Conservation (phyloP, 1,284 basidiomycete genomes). For the Sanghuangporus sanghuang region DNA sequence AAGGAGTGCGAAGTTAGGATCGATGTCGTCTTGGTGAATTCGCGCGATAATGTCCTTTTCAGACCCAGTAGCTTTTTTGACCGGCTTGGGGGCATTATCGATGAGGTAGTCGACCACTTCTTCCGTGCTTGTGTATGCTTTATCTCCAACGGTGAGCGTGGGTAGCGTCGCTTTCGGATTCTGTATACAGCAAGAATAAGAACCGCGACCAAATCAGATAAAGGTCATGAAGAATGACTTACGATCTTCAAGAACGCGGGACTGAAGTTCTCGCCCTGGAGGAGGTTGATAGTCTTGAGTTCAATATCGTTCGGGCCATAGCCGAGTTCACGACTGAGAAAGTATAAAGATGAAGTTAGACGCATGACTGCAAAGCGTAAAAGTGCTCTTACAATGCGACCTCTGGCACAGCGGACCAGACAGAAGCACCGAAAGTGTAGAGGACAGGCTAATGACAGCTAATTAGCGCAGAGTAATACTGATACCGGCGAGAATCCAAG, state of each 20-base stretch:
- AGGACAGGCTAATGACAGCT: slow-evolving; percentile 22
- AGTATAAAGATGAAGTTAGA: neutral
- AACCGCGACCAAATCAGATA: neutral
- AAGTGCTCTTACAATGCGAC: slow-evolving; percentile 38
- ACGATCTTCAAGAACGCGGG: slow-evolving; percentile 53
- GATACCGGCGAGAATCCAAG: neutral
- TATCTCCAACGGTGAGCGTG: slow-evolving; percentile 40
- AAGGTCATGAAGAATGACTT: slow-evolving; percentile 15
- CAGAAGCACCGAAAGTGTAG: slow-evolving; percentile 40
- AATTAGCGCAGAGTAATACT: neutral
- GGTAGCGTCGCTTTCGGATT: slow-evolving; percentile 55
- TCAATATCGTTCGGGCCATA: slow-evolving; percentile 34
- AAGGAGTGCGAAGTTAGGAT: slow-evolving; percentile 53
- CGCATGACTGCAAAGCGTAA: neutral
- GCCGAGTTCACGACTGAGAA: slow-evolving; percentile 37
- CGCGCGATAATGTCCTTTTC: slow-evolving; percentile 35
- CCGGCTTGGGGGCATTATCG: slow-evolving; percentile 36
- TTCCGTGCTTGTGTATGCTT: slow-evolving; percentile 42
- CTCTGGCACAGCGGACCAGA: slow-evolving; percentile 46
- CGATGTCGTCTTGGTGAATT: slow-evolving; percentile 50
- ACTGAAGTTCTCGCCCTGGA: slow-evolving; percentile 57
- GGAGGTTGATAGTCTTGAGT: slow-evolving; percentile 36
- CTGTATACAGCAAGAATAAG: slow-evolving; percentile 24
- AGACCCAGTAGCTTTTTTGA: slow-evolving; percentile 28
- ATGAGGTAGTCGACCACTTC: slow-evolving; percentile 46